A percentile compares a stretch with the other conserved stretches of the same genome.
These are phyloP conservation scores for Vigna hirtella DNA, from an alignment of 306 rosid genomes.

Conservation along the genomic window DNA sequence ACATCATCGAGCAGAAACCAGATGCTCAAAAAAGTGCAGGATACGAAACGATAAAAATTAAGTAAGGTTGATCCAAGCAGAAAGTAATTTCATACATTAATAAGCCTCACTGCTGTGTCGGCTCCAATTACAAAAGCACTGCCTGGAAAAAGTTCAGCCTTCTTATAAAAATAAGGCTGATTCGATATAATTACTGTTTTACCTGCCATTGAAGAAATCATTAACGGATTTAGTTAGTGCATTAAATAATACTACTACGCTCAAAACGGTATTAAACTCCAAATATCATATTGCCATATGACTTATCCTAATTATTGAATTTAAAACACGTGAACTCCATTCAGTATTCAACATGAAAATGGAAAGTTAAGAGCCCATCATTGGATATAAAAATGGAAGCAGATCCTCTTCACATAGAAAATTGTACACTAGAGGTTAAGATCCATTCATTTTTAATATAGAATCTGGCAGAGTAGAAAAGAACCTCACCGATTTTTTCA, in stretches of 20 bases:
- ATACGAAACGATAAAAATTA: constrained; percentile 28
- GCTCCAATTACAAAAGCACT: constrained; percentile 94
- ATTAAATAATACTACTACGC: constrained; percentile 36
- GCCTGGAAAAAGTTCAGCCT: constrained; percentile 92
- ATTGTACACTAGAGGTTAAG: constrained; percentile 3
- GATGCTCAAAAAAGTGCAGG: constrained; percentile 1
- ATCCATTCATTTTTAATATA: constrained; percentile 3
- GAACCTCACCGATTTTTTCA: constrained; percentile 76
- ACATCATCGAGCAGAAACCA: constrained; percentile 7
- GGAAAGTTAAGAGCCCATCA: constrained; percentile 35
- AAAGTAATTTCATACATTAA: constrained; percentile 63
- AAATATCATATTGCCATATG: not conserved
- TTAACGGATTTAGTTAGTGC: constrained; percentile 28
- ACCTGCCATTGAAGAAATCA: constrained; percentile 65
- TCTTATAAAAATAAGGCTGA: constrained; percentile 88
- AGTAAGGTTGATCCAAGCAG: constrained; percentile 31
- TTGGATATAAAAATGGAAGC: constrained; percentile 36
- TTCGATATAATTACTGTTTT: constrained; percentile 82
- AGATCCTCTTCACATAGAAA: constrained; percentile 31
- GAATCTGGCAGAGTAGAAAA: constrained; percentile 23
- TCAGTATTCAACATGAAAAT: constrained; percentile 26
- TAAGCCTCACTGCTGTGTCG: constrained; percentile 88
- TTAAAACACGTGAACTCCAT: constrained; percentile 7
- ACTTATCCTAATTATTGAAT: constrained; percentile 16
- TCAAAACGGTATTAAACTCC: constrained; percentile 20